Evolutionary conservation across 2,329 filamentous ascomycete species (phyloP), one percentile per base, ranked within the genome.

Genomic region (Aspergillus sp.): DNA sequence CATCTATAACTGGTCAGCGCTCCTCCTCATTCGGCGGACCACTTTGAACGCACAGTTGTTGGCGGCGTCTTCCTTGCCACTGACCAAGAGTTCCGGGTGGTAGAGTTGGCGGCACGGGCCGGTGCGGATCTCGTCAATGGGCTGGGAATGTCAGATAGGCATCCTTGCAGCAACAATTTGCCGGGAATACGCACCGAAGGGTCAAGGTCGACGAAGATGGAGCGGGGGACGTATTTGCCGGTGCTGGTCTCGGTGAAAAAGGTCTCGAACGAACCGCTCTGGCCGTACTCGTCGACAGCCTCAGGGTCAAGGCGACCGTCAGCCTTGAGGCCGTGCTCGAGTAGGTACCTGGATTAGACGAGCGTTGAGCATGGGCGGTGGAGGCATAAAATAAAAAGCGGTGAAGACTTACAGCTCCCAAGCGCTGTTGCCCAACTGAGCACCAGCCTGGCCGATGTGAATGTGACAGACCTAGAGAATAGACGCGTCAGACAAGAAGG

Each of bases 401-500:
- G 49, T 54, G 45, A 42, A 37, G 26, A 58, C 74, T 45, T 72
- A 80, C 76, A 80, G 68, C 61, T 80, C 75, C 76, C 76, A 80
- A 47, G 75, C 76, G 52, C 71, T 74, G 64, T 80, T 80, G 49
- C 76, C 76, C 38, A 80, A 71, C 67, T 80, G 76, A 34, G 67
- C 70, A 58, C 76, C 76, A 59, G 76, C 76, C 64, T 80, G 76
- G 59, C 76, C 76, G 58, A 80, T 75, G 57, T 80, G 75, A 49
- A 80, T 63, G 60, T 80, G 76, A 55, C 71, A 72, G 57, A 80
- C 71, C 75, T 80, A 45, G 24, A 33, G 5, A 27, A 32, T 34
- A 31, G 16, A 37, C 4, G 24, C 1, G 29, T 47, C 35, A 45
- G 39, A 24, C 33, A 39, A 5, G n/a, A n/a, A n/a, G n/a, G n/a